Evolutionary conservation across 148 eudicot species (phyloP).

Genomic region (Pharnaceum exiguum): DNA sequence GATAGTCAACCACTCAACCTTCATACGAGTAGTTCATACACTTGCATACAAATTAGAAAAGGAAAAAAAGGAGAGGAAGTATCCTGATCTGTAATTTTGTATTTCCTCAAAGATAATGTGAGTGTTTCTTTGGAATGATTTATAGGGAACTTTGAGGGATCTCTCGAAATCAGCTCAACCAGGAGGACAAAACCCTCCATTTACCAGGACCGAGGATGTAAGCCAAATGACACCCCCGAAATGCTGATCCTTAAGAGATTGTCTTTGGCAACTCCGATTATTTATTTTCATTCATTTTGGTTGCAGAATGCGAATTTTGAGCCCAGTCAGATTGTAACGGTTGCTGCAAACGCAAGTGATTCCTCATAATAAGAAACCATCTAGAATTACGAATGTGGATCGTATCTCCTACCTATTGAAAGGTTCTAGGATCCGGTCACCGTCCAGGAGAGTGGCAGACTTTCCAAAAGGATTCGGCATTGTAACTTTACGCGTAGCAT

Average conservation of each 20-base stretch:
- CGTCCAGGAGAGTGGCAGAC: too few relatives aligned
- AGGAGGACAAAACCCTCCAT: conserved; percentile 28
- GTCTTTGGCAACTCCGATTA: background rate
- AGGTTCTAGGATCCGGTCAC: background rate
- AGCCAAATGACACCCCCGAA: too few relatives aligned
- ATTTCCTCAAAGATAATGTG: background rate
- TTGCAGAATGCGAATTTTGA: conserved; percentile 47
- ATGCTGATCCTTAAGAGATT: background rate
- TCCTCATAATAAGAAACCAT: conserved; percentile 22
- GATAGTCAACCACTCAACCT: too few relatives aligned
- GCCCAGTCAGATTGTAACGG: conserved; percentile 32
- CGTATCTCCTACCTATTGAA: background rate
- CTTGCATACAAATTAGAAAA: too few relatives aligned
- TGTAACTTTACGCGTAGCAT: too few relatives aligned
- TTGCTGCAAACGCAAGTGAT: conserved; percentile 39
- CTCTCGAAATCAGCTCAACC: conserved; percentile 48
- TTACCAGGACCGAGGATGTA: conserved; percentile 44
- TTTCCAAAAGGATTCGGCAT: too few relatives aligned
- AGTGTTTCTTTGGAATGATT: background rate
- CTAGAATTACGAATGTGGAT: background rate
- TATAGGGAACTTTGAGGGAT: conserved; percentile 67
- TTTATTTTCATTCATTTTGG: background rate
- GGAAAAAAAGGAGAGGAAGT: too few relatives aligned
- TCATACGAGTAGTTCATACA: too few relatives aligned
- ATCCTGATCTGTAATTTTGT: too few relatives aligned